Evolutionary conservation across 1,139 yeast species (phyloP).

Genomic region (Kodamaea sp.): DNA sequence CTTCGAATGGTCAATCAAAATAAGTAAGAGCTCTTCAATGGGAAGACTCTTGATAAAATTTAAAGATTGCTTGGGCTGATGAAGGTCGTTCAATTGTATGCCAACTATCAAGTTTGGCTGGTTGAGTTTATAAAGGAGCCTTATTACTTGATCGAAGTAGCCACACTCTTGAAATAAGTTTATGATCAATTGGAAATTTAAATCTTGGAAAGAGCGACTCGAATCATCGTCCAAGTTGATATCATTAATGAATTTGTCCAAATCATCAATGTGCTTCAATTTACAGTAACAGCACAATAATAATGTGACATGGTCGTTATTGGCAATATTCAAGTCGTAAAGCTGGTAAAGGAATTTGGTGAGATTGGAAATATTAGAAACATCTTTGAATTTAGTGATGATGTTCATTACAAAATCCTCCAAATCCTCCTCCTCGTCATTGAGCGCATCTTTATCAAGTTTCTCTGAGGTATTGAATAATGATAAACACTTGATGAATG

Average conservation of each 20-base stretch:
- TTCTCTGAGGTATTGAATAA: conserved; percentile 13
- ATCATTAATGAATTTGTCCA: conserved; percentile 58
- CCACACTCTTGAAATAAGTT: conserved; percentile 78
- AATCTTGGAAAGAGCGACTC: conserved; percentile 30
- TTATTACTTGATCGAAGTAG: conserved; percentile 67
- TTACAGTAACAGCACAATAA: conserved; percentile 84
- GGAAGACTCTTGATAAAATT: conserved; percentile 67
- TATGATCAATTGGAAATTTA: conserved; percentile 73
- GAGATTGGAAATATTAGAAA: conserved; percentile 70
- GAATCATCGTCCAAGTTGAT: conserved; percentile 26
- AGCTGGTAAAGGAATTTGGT: conserved; percentile 64
- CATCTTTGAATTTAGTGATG: conserved; percentile 80
- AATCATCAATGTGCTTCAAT: conserved; percentile 59
- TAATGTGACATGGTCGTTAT: conserved; percentile 78
- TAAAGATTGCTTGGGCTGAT: conserved; percentile 64
- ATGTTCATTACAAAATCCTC: conserved; percentile 71
- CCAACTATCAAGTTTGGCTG: conserved; percentile 79
- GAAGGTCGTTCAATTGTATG: conserved; percentile 67
- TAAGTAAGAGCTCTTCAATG: conserved; percentile 76
- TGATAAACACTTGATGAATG: conserved; percentile 53
- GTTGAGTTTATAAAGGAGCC: conserved; percentile 67
- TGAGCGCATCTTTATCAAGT: background rate
- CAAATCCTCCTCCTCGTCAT: conserved; percentile 21
- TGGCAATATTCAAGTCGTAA: conserved; percentile 54
- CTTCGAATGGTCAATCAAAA: conserved; percentile 68